phyloP scores from a whole-genome alignment of 2,329 filamentous ascomycete genomes.

The Arthroderma sp. region DNA sequence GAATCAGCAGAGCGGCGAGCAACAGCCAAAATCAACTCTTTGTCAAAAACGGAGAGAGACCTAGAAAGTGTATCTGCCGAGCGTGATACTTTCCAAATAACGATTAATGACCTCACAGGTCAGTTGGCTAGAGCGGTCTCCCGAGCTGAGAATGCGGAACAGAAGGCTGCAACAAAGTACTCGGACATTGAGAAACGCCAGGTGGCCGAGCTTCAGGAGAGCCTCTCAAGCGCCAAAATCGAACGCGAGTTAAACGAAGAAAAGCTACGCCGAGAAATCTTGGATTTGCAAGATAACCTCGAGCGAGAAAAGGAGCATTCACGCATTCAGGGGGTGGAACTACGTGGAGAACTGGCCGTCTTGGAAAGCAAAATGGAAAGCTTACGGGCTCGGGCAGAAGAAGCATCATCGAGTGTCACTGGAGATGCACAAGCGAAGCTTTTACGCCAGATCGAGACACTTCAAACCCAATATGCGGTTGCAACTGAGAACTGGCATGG shows the following conservation, averaged over 20 bases:
- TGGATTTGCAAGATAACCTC: constrained; percentile 59
- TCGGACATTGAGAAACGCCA: constrained; percentile 51
- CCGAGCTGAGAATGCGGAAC: constrained; percentile 53
- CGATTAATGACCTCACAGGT: constrained; percentile 53
- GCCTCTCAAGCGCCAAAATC: constrained; percentile 52
- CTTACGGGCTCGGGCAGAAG: constrained; percentile 72
- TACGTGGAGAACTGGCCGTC: constrained; percentile 61
- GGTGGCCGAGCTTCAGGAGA: constrained; percentile 45
- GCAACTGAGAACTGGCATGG: constrained; percentile 97
- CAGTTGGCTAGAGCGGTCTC: constrained; percentile 57
- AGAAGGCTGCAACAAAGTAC: constrained; percentile 53
- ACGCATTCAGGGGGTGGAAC: constrained; percentile 56
- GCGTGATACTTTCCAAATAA: constrained; percentile 48
- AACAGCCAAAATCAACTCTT: constrained; percentile 41
- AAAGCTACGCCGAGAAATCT: constrained; percentile 54
- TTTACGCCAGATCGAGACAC: constrained; percentile 81
- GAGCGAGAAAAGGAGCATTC: constrained; percentile 59
- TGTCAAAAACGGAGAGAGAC: constrained; percentile 42
- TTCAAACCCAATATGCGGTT: constrained; percentile 88
- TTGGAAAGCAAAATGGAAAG: constrained; percentile 84
- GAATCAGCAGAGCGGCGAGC: constrained; percentile 46
- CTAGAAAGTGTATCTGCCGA: constrained; percentile 51
- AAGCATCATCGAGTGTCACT: constrained; percentile 67
- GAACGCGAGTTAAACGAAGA: constrained; percentile 62
- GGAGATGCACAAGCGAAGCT: constrained; percentile 82